Conservation (phyloP, 148 eudicot genomes). For the Talinum fruticosum region DNA sequence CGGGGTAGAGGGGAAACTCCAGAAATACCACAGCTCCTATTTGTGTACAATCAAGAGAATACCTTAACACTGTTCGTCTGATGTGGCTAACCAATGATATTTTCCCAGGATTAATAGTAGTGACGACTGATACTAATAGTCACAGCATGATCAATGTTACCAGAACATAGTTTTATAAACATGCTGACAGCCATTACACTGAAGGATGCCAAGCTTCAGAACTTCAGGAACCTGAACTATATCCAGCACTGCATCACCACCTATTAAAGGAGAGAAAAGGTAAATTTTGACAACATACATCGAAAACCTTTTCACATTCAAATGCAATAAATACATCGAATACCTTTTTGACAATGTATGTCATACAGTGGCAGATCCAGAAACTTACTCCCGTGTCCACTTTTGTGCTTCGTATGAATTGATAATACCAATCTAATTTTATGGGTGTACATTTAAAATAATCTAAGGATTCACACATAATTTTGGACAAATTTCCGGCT, state of each 20-base stretch:
- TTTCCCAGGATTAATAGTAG: not conserved
- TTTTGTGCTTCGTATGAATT: no score
- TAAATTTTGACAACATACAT: not conserved
- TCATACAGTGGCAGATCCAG: no score
- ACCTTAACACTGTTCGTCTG: not conserved
- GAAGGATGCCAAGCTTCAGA: not conserved
- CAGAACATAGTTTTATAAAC: not conserved
- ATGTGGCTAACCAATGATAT: not conserved
- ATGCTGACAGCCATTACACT: not conserved
- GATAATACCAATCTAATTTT: no score
- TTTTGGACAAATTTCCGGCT: no score
- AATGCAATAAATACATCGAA: not conserved
- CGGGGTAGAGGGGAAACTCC: not conserved
- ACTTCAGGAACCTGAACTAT: not conserved
- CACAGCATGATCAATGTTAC: not conserved
- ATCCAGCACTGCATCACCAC: not conserved
- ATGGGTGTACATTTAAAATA: no score
- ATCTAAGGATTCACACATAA: no score
- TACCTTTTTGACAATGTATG: not conserved
- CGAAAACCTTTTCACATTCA: not conserved
- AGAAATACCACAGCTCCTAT: not conserved
- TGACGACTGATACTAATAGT: not conserved
- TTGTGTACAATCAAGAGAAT: not conserved
- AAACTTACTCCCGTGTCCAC: no score
- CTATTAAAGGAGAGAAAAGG: conserved; percentile 3